These are phyloP conservation scores for Diplodia corticola DNA, from an alignment of 2,329 filamentous ascomycete species.

Conservation along the genomic window DNA sequence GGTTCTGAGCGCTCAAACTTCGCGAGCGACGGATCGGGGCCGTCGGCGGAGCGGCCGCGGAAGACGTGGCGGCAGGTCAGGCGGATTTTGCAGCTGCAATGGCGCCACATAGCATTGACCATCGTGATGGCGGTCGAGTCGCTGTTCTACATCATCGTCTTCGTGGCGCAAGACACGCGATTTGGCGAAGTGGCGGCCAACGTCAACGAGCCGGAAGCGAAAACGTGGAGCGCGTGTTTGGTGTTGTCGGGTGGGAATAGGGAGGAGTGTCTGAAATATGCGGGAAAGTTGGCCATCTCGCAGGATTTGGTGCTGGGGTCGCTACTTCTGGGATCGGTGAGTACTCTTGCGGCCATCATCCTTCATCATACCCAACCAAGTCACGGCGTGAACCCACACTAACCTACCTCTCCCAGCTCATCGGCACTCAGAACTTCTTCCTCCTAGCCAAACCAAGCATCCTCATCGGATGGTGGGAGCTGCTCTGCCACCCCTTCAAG, in stretches of 20 bases:
- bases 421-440: conserved; percentile 40
- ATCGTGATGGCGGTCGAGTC: conserved; percentile 32
- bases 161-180: conserved; percentile 33
- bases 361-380: neutral
- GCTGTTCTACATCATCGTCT: conserved; percentile 34
- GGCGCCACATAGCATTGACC: conserved; percentile 33
- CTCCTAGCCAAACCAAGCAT: conserved; percentile 33
- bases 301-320: conserved; percentile 28
- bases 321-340: conserved; percentile 33
- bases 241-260: conserved; percentile 29
- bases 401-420: conserved; percentile 32
- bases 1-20: neutral
- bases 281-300: conserved; percentile 29
- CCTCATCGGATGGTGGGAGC: conserved; percentile 31
- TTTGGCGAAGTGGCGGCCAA: conserved; percentile 30
- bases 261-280: conserved; percentile 31
- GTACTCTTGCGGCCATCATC: conserved; percentile 20
- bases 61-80: conserved; percentile 31
- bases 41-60: neutral
- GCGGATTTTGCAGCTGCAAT: conserved; percentile 32
- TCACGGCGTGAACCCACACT: neutral
- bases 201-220: conserved; percentile 28
- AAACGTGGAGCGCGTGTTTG: conserved; percentile 33
- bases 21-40: neutral
- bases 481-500: conserved; percentile 25